Conservation (phyloP, 192 early-diverging fungal species). For the Coemansia sp. region DNA sequence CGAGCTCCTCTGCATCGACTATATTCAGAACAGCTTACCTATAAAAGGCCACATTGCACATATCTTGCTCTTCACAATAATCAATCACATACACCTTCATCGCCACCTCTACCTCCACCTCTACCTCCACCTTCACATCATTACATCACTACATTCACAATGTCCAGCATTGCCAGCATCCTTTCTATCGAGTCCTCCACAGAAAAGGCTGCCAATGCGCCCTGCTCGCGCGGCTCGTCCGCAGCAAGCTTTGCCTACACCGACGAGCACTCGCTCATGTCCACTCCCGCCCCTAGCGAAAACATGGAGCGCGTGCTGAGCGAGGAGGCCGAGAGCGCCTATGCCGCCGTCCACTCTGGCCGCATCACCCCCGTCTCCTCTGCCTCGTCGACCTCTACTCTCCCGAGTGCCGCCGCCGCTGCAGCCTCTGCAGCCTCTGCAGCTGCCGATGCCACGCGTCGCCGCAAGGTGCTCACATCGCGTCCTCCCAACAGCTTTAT, state of each 20-base stretch:
- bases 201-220: slow-evolving; percentile 2
- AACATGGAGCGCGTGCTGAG: slow-evolving; percentile 6
- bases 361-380: slow-evolving; percentile 17
- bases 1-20: too few relatives aligned
- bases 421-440: slow-evolving; percentile 22
- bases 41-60: too few relatives aligned
- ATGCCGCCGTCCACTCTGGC: slow-evolving; percentile 13
- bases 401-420: slow-evolving; percentile 21
- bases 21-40: too few relatives aligned
- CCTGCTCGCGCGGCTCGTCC: slow-evolving; percentile 25
- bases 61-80: slow-evolving; percentile 3
- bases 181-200: slow-evolving; percentile 26
- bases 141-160: slow-evolving; percentile 1
- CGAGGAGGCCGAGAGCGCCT: slow-evolving; percentile 9
- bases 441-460: slow-evolving; percentile 29
- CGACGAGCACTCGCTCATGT: slow-evolving; percentile 18
- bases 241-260: slow-evolving; percentile 20
- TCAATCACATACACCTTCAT: too few relatives aligned
- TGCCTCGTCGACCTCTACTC: slow-evolving; percentile 10
- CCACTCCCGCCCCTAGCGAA: slow-evolving; percentile 14
- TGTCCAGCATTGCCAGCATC: slow-evolving; percentile 51
- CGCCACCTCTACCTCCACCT: slow-evolving; percentile 2
- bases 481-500: slow-evolving; percentile 55
- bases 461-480: slow-evolving; percentile 51
- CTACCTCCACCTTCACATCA: too few relatives aligned